Evolutionary conservation across 2,329 filamentous ascomycete species (phyloP).

Genomic region (Claviceps pazoutovae): DNA sequence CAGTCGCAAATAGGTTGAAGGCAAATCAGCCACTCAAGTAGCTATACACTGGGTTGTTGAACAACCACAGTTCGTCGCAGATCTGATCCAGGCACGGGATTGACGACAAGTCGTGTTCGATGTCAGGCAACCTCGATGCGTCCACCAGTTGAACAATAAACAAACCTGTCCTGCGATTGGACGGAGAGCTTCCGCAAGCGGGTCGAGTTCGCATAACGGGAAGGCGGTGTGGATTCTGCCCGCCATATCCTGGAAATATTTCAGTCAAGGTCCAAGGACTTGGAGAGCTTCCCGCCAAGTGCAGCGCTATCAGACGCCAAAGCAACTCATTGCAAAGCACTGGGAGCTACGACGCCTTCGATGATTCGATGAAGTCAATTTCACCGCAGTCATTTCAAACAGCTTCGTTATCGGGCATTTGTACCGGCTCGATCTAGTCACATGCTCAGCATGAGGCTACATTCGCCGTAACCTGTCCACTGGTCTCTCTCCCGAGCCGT

Average conservation of each 20-base stretch:
- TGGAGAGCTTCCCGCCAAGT: background rate
- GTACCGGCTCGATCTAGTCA: background rate
- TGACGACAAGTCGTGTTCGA: slow-evolving; percentile 8
- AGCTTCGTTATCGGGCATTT: background rate
- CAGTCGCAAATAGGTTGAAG: background rate
- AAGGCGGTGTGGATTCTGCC: slow-evolving; percentile 24
- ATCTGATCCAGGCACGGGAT: slow-evolving; percentile 5
- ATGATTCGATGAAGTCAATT: background rate
- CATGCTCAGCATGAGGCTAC: background rate
- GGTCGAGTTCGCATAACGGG: slow-evolving; percentile 13
- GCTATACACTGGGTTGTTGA: background rate
- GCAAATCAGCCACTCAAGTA: background rate
- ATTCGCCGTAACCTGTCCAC: background rate
- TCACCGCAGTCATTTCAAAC: background rate
- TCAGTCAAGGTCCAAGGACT: background rate
- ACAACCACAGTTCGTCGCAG: slow-evolving; percentile 6
- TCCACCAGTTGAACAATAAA: slow-evolving; percentile 9
- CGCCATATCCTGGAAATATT: slow-evolving; percentile 10
- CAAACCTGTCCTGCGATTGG: slow-evolving; percentile 8
- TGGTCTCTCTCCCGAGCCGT: background rate
- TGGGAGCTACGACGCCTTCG: background rate
- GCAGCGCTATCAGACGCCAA: background rate
- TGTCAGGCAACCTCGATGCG: slow-evolving; percentile 20
- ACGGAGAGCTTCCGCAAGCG: slow-evolving; percentile 11
- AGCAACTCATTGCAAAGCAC: background rate